phyloP scores from a whole-genome alignment of 2,329 filamentous ascomycete genomes.

The Aspergillus pseudoglaucus region DNA sequence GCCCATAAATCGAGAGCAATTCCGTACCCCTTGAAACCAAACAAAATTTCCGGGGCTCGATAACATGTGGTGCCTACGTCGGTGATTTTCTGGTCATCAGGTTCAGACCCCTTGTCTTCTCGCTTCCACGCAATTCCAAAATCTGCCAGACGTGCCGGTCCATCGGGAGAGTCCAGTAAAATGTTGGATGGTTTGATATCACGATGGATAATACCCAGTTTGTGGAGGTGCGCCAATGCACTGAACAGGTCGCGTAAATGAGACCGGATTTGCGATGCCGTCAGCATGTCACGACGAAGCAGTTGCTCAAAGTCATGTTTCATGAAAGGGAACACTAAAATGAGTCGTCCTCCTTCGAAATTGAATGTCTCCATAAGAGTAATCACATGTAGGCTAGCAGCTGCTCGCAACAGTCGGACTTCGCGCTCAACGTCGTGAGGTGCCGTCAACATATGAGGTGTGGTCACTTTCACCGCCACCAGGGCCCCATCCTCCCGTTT shows the following conservation, averaged over 20 bases:
- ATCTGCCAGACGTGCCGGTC: slow-evolving; percentile 75
- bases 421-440: slow-evolving; percentile 82
- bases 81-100: slow-evolving; percentile 64
- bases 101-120: slow-evolving; percentile 53
- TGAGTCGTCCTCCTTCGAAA: slow-evolving; percentile 63
- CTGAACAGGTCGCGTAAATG: slow-evolving; percentile 63
- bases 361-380: slow-evolving; percentile 65
- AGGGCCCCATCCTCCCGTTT: slow-evolving; percentile 37
- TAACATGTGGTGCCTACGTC: slow-evolving; percentile 93
- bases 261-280: slow-evolving; percentile 33
- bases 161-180: slow-evolving; percentile 59
- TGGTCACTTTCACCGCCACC: slow-evolving; percentile 80
- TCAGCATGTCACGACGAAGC: slow-evolving; percentile 45
- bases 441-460: slow-evolving; percentile 62
- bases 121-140: slow-evolving; percentile 89
- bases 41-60: slow-evolving; percentile 81
- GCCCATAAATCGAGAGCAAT: slow-evolving; percentile 81
- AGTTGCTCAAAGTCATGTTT: slow-evolving; percentile 65
- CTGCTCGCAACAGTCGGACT: slow-evolving; percentile 63
- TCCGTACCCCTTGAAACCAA: slow-evolving; percentile 70
- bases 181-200: slow-evolving; percentile 93
- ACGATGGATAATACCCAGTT: slow-evolving; percentile 74
- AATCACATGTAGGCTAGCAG: slow-evolving; percentile 54
- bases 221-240: slow-evolving; percentile 66
- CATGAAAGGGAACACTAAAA: slow-evolving; percentile 81